Evolutionary conservation across 73 alveolate genomes (phyloP).

Genomic region (Paramecium biaurelia): DNA sequence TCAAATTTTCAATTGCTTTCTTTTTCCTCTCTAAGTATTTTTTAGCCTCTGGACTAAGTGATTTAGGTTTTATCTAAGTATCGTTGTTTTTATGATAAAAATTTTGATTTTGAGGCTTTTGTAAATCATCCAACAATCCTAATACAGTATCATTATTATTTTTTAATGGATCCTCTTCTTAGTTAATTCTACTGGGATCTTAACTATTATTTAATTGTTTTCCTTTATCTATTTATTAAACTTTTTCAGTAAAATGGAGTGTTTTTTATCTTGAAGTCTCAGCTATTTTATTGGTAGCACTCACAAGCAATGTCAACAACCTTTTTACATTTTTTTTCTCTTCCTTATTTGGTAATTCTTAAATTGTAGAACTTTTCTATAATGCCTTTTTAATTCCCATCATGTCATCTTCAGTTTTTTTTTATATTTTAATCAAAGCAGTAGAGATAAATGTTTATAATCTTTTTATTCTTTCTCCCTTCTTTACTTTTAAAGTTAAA

Average conservation of each 20-base stretch:
- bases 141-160: slow-evolving; percentile 33
- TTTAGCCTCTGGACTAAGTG: not conserved
- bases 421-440: not conserved
- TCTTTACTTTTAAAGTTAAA: not conserved
- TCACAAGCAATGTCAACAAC: not conserved
- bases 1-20: slow-evolving; percentile 2
- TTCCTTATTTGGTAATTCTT: not conserved
- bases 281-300: not conserved
- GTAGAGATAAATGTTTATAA: not conserved
- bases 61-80: not conserved
- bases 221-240: not conserved
- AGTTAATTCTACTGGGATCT: not conserved
- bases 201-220: not conserved
- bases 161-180: not conserved
- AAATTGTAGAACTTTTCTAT: not conserved
- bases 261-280: not conserved
- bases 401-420: not conserved
- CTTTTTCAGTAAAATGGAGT: not conserved
- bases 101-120: not conserved
- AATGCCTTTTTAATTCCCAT: not conserved
- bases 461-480: not conserved
- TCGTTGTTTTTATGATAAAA: not conserved
- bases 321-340: not conserved
- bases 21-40: not conserved
- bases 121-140: slow-evolving; percentile 7